phyloP scores from a whole-genome alignment of 1,139 yeast species.

The Williopsis jadinii region DNA sequence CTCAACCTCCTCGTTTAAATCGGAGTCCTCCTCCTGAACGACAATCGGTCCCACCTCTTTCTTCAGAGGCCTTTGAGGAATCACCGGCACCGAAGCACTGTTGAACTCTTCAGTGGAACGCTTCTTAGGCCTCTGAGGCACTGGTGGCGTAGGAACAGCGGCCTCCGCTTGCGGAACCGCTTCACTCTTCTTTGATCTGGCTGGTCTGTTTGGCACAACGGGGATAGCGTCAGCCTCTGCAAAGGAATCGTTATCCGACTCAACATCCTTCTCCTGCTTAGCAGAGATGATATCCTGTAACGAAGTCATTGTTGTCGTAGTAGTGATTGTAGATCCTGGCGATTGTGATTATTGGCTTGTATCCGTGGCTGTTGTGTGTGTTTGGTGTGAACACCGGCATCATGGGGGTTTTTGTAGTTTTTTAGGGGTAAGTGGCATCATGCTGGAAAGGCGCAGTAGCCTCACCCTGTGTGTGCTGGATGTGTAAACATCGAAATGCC shows the following conservation, averaged over 20 bases:
- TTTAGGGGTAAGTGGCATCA: too few species aligned
- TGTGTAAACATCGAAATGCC: too few species aligned
- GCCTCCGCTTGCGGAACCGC: background rate
- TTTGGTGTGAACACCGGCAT: background rate
- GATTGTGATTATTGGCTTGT: background rate
- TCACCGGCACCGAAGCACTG: background rate
- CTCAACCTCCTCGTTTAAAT: too few species aligned
- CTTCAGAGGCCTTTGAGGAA: slow-evolving; percentile 6
- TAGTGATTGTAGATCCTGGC: too few species aligned
- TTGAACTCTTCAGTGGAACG: background rate
- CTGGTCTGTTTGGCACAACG: slow-evolving; percentile 23
- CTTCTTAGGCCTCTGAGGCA: slow-evolving; percentile 12
- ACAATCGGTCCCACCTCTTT: slow-evolving; percentile 5
- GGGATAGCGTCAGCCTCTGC: slow-evolving; percentile 7
- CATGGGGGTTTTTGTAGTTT: too few species aligned
- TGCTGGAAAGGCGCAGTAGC: too few species aligned
- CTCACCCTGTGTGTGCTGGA: too few species aligned
- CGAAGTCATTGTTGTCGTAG: slow-evolving; percentile 3
- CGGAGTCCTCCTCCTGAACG: background rate
- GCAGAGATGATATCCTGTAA: slow-evolving; percentile 3
- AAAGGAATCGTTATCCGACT: slow-evolving; percentile 1
- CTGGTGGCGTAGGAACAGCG: slow-evolving; percentile 5
- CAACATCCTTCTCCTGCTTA: slow-evolving; percentile 1
- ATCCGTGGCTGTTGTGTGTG: background rate
- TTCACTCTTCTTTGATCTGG: slow-evolving; percentile 1